Evolutionary conservation across 345 rosid genomes (phyloP), one percentile per base, ranked within the genome.

Genomic region (Laguncularia racemosa): DNA sequence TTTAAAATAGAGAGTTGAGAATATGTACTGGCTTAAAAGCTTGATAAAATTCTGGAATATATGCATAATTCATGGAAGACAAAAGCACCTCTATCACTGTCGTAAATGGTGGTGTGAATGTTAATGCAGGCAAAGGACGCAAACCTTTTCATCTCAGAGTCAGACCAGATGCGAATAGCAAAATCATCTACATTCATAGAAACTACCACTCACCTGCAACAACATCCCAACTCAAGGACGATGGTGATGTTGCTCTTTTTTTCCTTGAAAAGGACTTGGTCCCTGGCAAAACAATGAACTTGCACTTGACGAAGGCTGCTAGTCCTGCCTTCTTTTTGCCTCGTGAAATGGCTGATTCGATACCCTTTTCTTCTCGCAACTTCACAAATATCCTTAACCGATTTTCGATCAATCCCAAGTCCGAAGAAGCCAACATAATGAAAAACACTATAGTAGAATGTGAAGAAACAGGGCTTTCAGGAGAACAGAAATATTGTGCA

Each of bases 251-350:
- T 13, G 86, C 96, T 18, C 64, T 84, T 18, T 89, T 89, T 72
- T 92, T 92, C 86, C 68, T 83, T 73, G 98, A 89, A 57, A 86
- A 89, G 59, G 85, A 86, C 60, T 26, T 92, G 66, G 71, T 76
- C 28, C 28, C 5, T 23, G 77, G 86, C 18, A 81, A 73, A 38
- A 49, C 59, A 5, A 75, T 89, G 89, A 73, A 69, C 69, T 53
- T 93, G 57, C 65, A 77, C 28, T 89, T 93, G 80, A 59, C 76
- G 3, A 52, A 63, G 69, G 75, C 56, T 55, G 56, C 79, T 8
- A 71, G 78, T 47, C 48, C 55, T 15, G 64, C 83, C 28, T 57
- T 78, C 53, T 83, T 89, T 79, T 70, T 85, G 68, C 85, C 96
- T 23, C 91, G 89, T 52, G 67, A 70, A 21, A 76, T 71, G 15